Evolutionary conservation across 2,329 filamentous ascomycete genomes (phyloP).

Genomic region (Rosellinia necatrix): DNA sequence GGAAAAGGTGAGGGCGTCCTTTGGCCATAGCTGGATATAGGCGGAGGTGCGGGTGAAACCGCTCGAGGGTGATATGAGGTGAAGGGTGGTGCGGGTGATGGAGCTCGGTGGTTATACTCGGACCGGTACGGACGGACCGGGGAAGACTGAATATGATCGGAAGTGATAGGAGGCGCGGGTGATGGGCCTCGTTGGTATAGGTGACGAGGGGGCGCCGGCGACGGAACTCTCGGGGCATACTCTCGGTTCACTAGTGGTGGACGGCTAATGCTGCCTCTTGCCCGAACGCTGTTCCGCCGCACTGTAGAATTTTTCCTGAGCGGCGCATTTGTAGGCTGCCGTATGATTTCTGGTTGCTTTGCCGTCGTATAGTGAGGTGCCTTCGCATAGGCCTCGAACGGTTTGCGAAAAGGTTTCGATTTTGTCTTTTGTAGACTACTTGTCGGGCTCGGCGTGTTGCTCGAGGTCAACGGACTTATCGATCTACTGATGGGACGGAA

Average conservation of each 20-base stretch:
- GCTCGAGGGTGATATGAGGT: conserved; percentile 28
- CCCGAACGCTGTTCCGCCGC: conserved; percentile 40
- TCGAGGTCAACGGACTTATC: conserved; percentile 62
- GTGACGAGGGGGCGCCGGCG: conserved; percentile 38
- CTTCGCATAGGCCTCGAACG: conserved; percentile 69
- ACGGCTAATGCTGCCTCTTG: conserved; percentile 24
- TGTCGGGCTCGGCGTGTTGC: conserved; percentile 58
- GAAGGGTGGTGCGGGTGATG: conserved; percentile 42
- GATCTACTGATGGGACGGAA: conserved; percentile 76
- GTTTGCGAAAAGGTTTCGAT: conserved; percentile 67
- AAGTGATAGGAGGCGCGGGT: conserved; percentile 37
- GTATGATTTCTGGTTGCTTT: conserved; percentile 63
- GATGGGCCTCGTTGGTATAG: conserved; percentile 39
- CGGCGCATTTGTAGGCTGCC: conserved; percentile 43
- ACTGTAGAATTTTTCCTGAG: conserved; percentile 49
- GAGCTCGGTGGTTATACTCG: conserved; percentile 41
- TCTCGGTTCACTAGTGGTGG: conserved; percentile 33
- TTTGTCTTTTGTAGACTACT: conserved; percentile 62
- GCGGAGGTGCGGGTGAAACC: conserved; percentile 45
- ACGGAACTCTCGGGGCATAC: conserved; percentile 39
- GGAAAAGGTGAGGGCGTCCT: conserved; percentile 46
- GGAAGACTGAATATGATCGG: conserved; percentile 41
- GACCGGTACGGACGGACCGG: conserved; percentile 43
- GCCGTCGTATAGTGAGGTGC: conserved; percentile 69
- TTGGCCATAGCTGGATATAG: conserved; percentile 39